phyloP scores from a whole-genome alignment of 2,329 filamentous ascomycete genomes.

The Neonectria neomacrospora region DNA sequence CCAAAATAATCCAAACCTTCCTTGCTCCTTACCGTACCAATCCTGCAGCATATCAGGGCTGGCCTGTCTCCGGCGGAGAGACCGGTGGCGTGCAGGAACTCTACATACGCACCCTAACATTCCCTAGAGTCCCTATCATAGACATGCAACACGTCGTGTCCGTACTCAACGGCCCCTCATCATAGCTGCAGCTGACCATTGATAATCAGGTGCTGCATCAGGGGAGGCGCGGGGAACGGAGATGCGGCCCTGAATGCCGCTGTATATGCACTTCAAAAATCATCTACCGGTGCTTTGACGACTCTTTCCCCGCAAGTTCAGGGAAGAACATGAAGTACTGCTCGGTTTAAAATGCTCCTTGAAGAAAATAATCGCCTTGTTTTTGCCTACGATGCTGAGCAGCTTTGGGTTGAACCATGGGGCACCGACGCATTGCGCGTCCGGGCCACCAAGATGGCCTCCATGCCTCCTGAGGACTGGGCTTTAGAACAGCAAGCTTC shows the following conservation, averaged over 20 bases:
- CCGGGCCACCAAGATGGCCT: conserved; percentile 54
- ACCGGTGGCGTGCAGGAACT: background rate
- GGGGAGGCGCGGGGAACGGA: conserved; percentile 14
- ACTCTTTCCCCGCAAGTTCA: background rate
- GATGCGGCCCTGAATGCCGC: conserved; percentile 9
- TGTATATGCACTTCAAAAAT: background rate
- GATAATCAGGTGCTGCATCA: background rate
- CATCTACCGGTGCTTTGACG: background rate
- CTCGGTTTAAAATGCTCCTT: conserved; percentile 9
- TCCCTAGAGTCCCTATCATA: background rate
- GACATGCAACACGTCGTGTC: background rate
- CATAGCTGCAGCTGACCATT: conserved; percentile 7
- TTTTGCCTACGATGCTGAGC: conserved; percentile 55
- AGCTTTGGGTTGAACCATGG: conserved; percentile 62
- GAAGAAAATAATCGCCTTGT: conserved; percentile 19
- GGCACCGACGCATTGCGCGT: conserved; percentile 58
- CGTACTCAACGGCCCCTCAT: background rate
- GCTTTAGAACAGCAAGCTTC: conserved; percentile 8
- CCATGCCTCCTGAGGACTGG: conserved; percentile 44
- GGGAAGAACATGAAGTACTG: background rate
- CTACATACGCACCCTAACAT: background rate
- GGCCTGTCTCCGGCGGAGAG: background rate
- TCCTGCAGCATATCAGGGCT: background rate
- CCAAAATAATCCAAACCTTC: no score
- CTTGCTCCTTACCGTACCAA: background rate